Evolutionary conservation across 2,329 filamentous ascomycete genomes (phyloP).

Genomic region (Orbilia quercus): DNA sequence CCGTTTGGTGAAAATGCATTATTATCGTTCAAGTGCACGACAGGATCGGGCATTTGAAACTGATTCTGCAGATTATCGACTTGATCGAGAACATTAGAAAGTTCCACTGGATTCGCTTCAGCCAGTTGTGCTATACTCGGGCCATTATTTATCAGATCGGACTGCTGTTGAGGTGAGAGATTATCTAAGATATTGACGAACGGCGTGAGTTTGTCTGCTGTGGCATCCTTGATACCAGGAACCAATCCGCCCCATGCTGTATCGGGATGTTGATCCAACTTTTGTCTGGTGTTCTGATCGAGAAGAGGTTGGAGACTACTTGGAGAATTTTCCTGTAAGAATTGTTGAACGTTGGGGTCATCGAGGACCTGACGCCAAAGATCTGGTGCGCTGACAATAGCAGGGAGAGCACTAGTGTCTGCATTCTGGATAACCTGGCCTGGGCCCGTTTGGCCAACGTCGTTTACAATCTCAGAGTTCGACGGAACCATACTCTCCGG

Average conservation of each 20-base stretch:
- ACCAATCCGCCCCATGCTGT: background rate
- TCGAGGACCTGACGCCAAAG: constrained; percentile 32
- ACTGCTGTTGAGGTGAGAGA: constrained; percentile 9
- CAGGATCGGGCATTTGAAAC: constrained; percentile 1
- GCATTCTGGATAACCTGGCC: constrained; percentile 13
- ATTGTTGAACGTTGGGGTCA: constrained; percentile 19
- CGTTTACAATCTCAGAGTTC: constrained; percentile 9
- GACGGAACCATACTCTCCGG: background rate
- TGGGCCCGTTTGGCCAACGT: constrained; percentile 11
- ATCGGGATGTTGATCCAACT: constrained; percentile 22
- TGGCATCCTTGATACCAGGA: constrained; percentile 24
- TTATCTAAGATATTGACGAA: constrained; percentile 16
- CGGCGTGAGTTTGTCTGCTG: background rate
- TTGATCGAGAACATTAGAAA: constrained; percentile 27
- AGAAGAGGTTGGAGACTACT: constrained; percentile 20
- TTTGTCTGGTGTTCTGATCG: background rate
- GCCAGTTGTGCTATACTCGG: constrained; percentile 18
- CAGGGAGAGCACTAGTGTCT: constrained; percentile 12
- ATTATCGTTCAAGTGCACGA: constrained; percentile 7
- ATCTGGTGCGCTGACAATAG: constrained; percentile 25
- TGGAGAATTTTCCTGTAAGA: constrained; percentile 35
- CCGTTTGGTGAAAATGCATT: constrained; percentile 23
- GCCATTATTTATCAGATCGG: constrained; percentile 24
- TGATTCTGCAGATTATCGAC: constrained; percentile 8
- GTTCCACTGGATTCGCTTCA: constrained; percentile 1